phyloP scores from a whole-genome alignment of 345 rosid genomes.

The Acer negundo region DNA sequence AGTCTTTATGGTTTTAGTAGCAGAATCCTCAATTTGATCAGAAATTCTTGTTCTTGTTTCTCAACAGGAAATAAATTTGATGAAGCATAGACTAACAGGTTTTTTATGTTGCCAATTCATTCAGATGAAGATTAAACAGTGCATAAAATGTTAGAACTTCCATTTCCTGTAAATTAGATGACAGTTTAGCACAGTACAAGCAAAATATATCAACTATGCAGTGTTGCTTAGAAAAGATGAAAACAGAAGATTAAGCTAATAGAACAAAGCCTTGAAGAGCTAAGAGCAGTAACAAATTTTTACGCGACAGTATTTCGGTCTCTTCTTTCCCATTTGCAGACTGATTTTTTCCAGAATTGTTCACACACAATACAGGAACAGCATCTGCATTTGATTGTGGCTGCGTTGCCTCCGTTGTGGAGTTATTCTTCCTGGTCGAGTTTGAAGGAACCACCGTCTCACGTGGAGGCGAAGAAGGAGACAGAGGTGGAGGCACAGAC shows the following conservation, averaged over 20 bases:
- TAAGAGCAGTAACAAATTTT: slow-evolving; percentile 7
- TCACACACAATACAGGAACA: slow-evolving; percentile 1
- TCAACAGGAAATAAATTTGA: neutral
- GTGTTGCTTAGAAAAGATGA: no score
- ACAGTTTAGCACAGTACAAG: neutral
- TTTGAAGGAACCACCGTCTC: slow-evolving; percentile 10
- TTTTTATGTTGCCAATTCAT: neutral
- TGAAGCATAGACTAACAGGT: neutral
- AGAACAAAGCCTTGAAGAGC: slow-evolving; percentile 16
- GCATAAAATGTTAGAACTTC: neutral
- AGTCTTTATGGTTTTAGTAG: no score
- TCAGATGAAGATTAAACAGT: neutral
- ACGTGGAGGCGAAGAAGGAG: neutral
- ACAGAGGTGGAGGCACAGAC: slow-evolving; percentile 10
- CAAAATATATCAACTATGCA: neutral
- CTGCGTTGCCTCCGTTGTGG: slow-evolving; percentile 1
- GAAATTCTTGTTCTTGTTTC: neutral
- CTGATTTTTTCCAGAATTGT: neutral
- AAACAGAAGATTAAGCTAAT: slow-evolving; percentile 6
- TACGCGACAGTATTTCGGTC: neutral
- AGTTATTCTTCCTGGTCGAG: neutral
- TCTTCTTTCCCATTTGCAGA: slow-evolving; percentile 15
- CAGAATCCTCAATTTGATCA: no score
- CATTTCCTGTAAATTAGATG: neutral
- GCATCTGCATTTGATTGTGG: slow-evolving; percentile 11